phyloP scores from a whole-genome alignment of 2,329 filamentous ascomycete species.

The Xylariaceae sp. region DNA sequence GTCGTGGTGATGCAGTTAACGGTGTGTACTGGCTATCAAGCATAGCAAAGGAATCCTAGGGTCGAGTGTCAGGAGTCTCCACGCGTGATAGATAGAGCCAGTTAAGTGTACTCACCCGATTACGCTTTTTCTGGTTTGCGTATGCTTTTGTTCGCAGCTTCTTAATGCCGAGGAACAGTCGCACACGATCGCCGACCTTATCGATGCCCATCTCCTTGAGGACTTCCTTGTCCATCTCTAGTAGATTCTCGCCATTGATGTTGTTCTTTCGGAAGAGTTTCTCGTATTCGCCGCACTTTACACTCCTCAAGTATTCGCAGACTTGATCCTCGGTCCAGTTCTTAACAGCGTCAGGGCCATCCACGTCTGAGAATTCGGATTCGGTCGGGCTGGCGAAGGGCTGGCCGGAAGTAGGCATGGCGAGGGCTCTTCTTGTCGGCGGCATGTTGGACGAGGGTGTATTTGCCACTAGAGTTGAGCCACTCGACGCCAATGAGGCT shows the following conservation, averaged over 20 bases:
- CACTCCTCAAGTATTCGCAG: constrained; percentile 85
- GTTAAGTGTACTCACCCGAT: constrained; percentile 68
- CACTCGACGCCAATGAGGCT: constrained; percentile 56
- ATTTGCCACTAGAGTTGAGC: constrained; percentile 52
- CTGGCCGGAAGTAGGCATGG: constrained; percentile 57
- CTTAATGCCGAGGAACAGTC: constrained; percentile 85
- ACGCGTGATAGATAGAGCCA: neutral
- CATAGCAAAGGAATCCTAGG: constrained; percentile 82
- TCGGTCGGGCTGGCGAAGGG: constrained; percentile 83
- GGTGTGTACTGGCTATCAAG: constrained; percentile 71
- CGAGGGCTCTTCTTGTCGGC: constrained; percentile 58
- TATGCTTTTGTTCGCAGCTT: constrained; percentile 79
- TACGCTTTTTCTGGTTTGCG: constrained; percentile 79
- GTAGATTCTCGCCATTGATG: constrained; percentile 94
- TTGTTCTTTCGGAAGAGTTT: constrained; percentile 88
- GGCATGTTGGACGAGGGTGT: constrained; percentile 56
- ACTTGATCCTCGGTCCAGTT: constrained; percentile 93
- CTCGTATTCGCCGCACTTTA: constrained; percentile 95
- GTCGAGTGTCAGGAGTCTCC: constrained; percentile 19
- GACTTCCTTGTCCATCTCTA: constrained; percentile 96
- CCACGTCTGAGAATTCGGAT: constrained; percentile 87
- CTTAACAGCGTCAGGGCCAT: constrained; percentile 76
- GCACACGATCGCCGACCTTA: constrained; percentile 94
- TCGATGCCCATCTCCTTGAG: constrained; percentile 98
- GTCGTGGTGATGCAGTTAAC: constrained; percentile 69